Base-by-base conservation (phyloP, 2,329 filamentous ascomycete genomes). In the Blastomyces silverae region DNA sequence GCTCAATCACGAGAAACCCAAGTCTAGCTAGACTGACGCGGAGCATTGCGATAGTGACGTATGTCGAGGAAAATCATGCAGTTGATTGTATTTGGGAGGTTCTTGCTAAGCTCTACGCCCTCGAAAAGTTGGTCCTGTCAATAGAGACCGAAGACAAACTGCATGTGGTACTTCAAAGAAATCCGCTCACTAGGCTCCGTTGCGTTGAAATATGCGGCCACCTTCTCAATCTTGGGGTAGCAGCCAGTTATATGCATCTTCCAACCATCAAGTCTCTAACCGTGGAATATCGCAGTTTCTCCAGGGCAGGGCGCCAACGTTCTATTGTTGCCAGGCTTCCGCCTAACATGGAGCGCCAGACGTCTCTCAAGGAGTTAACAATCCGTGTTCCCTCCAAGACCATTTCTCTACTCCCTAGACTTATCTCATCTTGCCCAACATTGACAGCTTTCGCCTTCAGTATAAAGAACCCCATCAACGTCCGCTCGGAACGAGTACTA, bases 381-480 rank as follows among this genome's bases (percentile, higher is more conserved):
- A 20, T 57, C 20, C 17, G 31, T 20, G 15, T 37, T 22, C 28
- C 28, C 31, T 11, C 28, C 15, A 31, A 57, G 8, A 5, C 7
- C 28, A 34, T 15, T 8, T 31, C 28, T 20, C 8, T 11, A 6
- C 53, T 57, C 17, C 17, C 28, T 57, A 20, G 28, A 13, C 15
- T 57, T 57, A 31, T 57, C 34, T 37, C 53, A 37, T 34, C 20
- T 34, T 57, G 53, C 34, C 31, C 53, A 11, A 13, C 8, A 4
- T 57, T 57, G 53, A 37, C 53, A 57, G 7, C n/a, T 57, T 20
- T 57, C 11, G 53, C 15, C 31, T 37, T 34, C n/a, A 57, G 28
- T 34, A 57, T 57, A 20, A 34, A 57, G n/a, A n/a, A 37, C 17
- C 31, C 4, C 6, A n/a, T 11, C 31, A 34, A 57, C 15, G 11